Percentiles rank a stretch among this genome's conserved stretches.
phyloP scores from a whole-genome alignment of 208 protist genomes.

The Entamoeba dispar region DNA sequence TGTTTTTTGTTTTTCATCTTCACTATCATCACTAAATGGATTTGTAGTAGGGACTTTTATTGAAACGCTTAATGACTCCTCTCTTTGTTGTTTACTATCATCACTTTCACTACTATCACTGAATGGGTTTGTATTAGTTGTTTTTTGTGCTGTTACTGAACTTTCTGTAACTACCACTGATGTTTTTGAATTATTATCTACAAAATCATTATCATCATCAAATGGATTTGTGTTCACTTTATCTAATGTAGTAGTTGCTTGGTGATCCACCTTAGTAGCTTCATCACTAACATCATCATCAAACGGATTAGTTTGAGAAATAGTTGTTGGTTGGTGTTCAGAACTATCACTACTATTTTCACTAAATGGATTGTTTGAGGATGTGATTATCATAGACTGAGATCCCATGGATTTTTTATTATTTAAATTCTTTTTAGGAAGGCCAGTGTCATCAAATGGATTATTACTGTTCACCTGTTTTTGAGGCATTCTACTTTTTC shows the following conservation, averaged over 20 bases:
- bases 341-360: too few relatives aligned
- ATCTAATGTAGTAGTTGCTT: neutral
- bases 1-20: neutral
- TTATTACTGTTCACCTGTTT: too few relatives aligned
- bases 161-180: neutral
- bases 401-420: too few relatives aligned
- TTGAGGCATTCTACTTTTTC: too few relatives aligned
- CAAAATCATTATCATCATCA: neutral
- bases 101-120: neutral
- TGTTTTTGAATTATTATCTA: neutral
- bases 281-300: neutral
- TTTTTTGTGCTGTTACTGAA: neutral
- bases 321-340: too few relatives aligned
- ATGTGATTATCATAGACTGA: too few relatives aligned
- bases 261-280: neutral
- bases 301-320: neutral
- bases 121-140: neutral
- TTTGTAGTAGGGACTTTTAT: neutral
- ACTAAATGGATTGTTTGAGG: too few relatives aligned
- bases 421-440: too few relatives aligned
- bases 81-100: neutral
- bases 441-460: too few relatives aligned
- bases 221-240: neutral
- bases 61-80: neutral
- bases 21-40: neutral